phyloP scores from a whole-genome alignment of 2,329 filamentous ascomycete species.

The Colletotrichum acutatum region DNA sequence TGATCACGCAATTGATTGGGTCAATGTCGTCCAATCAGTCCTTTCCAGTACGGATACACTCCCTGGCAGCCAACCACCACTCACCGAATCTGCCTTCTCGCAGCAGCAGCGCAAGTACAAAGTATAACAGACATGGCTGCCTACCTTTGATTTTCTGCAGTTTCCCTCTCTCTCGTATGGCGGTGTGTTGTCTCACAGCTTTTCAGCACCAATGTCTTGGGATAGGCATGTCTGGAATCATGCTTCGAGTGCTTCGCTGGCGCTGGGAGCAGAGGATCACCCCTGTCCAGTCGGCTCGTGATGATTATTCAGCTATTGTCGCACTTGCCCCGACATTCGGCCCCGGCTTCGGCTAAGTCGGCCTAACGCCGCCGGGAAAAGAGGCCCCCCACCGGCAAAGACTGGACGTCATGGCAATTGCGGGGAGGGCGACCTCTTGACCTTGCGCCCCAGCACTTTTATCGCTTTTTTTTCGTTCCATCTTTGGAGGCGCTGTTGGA shows the following conservation, averaged over 20 bases:
- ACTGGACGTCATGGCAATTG: conserved; percentile 18
- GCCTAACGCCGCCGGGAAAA: conserved; percentile 27
- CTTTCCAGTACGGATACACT: not conserved
- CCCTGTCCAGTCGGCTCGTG: conserved; percentile 15
- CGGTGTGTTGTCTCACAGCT: not conserved
- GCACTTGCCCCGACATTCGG: conserved; percentile 25
- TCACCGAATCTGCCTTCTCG: not conserved
- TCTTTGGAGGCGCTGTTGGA: not conserved
- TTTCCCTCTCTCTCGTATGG: not conserved
- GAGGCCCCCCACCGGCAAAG: conserved; percentile 12
- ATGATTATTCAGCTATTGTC: conserved; percentile 29
- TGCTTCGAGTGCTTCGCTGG: conserved; percentile 25
- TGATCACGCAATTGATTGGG: conserved; percentile 34
- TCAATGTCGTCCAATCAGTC: conserved; percentile 20
- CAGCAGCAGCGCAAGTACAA: not conserved
- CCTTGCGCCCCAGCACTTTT: conserved; percentile 6
- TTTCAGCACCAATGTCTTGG: conserved; percentile 3
- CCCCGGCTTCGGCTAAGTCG: conserved; percentile 34
- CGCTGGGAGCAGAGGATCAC: conserved; percentile 1
- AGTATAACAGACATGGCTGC: not conserved
- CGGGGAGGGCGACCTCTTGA: conserved; percentile 3
- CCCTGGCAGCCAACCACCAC: conserved; percentile 11
- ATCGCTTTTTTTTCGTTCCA: not conserved
- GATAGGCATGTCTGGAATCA: not conserved
- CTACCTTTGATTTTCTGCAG: not conserved